Evolutionary conservation across 2,329 filamentous ascomycete genomes (phyloP).

Genomic region (Massarina eburnea): DNA sequence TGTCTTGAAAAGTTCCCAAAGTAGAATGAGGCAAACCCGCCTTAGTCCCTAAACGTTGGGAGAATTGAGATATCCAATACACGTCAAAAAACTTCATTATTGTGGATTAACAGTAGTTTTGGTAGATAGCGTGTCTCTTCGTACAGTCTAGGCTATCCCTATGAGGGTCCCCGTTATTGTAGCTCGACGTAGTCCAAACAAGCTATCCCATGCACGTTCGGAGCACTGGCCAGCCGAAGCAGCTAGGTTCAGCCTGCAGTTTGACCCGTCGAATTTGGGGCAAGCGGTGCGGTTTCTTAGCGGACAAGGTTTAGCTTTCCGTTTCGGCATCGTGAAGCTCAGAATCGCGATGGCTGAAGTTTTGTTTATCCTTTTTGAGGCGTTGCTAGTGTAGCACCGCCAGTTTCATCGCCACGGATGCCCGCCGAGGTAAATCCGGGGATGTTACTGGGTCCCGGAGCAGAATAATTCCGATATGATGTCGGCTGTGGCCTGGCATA

Average conservation of each 20-base stretch:
- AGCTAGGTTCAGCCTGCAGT: constrained; percentile 1
- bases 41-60: too few species aligned
- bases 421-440: constrained; percentile 18
- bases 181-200: not conserved
- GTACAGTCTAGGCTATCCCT: not conserved
- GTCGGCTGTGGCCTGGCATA: constrained; percentile 7
- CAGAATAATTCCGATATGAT: constrained; percentile 20
- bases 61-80: not conserved
- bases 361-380: constrained; percentile 23
- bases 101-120: too few species aligned
- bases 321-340: constrained; percentile 21
- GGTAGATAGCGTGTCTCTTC: too few species aligned
- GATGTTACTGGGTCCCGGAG: constrained; percentile 22
- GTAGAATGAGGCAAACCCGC: too few species aligned
- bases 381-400: constrained; percentile 31
- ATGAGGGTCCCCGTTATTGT: not conserved
- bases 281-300: not conserved
- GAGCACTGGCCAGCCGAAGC: not conserved
- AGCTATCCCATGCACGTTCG: not conserved
- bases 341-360: constrained; percentile 12
- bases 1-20: too few species aligned
- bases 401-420: constrained; percentile 29
- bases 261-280: constrained; percentile 5
- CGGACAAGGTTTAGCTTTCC: constrained; percentile 8
- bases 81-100: not conserved